Conservation (phyloP, 768 basidiomycete genomes). For the Podaxis sp. region DNA sequence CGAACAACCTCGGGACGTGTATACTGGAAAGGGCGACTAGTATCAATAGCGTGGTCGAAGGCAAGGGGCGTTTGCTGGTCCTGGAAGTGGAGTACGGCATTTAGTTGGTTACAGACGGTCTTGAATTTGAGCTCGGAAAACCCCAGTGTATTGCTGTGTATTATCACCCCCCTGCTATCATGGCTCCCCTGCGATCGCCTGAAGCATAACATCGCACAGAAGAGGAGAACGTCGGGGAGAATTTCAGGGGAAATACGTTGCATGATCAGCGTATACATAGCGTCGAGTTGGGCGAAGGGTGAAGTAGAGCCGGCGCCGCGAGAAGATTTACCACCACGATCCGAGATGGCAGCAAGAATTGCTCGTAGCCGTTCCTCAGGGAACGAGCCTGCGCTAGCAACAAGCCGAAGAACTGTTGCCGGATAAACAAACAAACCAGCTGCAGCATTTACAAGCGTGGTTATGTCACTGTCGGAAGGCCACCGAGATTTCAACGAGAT, state of each 20-base stretch:
- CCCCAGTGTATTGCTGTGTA: background rate
- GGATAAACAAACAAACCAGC: conserved; percentile 27
- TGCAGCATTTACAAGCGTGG: conserved; percentile 18
- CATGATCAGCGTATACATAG: background rate
- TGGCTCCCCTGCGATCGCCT: background rate
- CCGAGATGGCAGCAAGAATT: background rate
- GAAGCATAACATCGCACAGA: background rate
- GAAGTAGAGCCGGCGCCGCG: background rate
- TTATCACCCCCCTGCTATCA: background rate
- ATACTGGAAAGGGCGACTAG: background rate
- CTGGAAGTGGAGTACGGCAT: background rate
- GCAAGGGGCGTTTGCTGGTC: background rate
- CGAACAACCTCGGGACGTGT: background rate
- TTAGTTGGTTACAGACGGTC: background rate
- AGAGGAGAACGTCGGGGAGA: background rate
- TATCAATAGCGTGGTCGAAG: background rate
- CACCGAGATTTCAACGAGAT: background rate
- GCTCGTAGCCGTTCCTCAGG: background rate
- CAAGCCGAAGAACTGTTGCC: conserved; percentile 23
- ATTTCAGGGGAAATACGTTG: background rate
- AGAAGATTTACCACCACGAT: background rate
- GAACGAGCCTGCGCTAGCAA: conserved; percentile 10
- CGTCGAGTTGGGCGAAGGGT: background rate
- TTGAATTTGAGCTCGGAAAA: background rate
- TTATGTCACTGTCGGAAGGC: conserved; percentile 14